Evolutionary conservation across 768 basidiomycete genomes (phyloP), one percentile per base, ranked within the genome.

Genomic region (Ramaria rubella): DNA sequence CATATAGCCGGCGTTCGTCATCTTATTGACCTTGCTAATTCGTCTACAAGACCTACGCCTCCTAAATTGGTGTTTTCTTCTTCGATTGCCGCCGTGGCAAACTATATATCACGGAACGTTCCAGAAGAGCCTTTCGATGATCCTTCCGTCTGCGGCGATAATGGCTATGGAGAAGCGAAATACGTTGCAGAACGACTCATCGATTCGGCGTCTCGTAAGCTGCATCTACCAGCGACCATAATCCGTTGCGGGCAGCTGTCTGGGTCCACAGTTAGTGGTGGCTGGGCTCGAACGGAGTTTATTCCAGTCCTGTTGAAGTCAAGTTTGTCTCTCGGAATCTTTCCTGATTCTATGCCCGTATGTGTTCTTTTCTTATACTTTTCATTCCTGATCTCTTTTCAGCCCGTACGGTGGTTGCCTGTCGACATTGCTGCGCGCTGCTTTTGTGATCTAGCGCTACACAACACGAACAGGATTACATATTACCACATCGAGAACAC

Each of bases 81-180:
- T 19, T 6, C 53, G 7, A 55, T 55, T 17, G 7, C 42, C 8
- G 45, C 53, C 2, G 53, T 30, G 6, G 23, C 19, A 24, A 40
- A 17, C n/a, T 36, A 52, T 26, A 19, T 15, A 31, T 15, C 21
- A 19, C 34, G 29, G 9, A 14, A n/a, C 5, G 33, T 52, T 23
- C 72, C 73, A 1, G 73, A 77, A 55, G 70, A 70, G 23, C 49
- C 70, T 1, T 57, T 63, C 0, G 68, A 56, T 5, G 58, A 75
- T 21, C 62, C 73, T 0, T 55, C 60, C 2, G 60, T 70, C n/a
- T 72, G 76, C 1, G 52, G 69, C 2, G 75, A 75, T 1, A 59
- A 55, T 15, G 80, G 79, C 0, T 81, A 81, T 48, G 70, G 75
- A 12, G 77, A 78, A 55, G 64, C 69, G 0, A 81, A 81, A 45